Base-by-base conservation (phyloP, 139 green algal species). In the Yamagishiella unicocca region DNA sequence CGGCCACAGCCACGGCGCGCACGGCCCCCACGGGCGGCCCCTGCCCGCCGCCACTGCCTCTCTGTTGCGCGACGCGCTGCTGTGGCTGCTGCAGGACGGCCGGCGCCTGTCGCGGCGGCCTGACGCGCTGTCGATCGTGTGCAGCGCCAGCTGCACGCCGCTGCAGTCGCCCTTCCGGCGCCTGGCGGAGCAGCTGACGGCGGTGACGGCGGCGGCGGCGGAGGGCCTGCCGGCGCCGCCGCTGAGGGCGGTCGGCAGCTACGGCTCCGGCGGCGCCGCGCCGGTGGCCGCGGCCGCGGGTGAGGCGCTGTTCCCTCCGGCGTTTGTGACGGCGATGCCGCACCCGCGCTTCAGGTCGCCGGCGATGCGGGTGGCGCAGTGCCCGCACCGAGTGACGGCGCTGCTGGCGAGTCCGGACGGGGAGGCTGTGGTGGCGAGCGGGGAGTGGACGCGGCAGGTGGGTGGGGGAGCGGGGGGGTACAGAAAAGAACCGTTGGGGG, bases 371-470 rank as follows among this genome's bases (percentile, higher is more conserved):
- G 29, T 38, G 10, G 37, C 38, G 14, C 37, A 55, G 38, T 84
- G 77, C 58, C 24, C 55, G 10, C 77, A 84, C 77, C 37, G 55
- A 8, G 77, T 73, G 19, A 55, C 55, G 24, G 27, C 3, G 55
- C 77, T 84, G 58, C 55, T 73, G 35, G 12, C 58, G 31, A 73
- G 77, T 50, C 38, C 37, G 27, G 77, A 84, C 58, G 77, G 77
- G 37, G 77, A 58, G 24, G 27, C 37, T 25, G 38, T 73, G 77
- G 37, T 84, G 55, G 77, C 77, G 8, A 54, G 55, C 3, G 77
- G 19, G 22, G 77, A 84, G 58, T 84, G 77, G 50, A 17, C 38
- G 1, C 0, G 6, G 27, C 40, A 84, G 77, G 77, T 84, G 35
- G 14, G 45, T 17, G 72, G 43, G 8, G 33, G 43, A 4, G 12